These are phyloP conservation scores for Tremellales sp. DNA, from an alignment of 1,284 basidiomycete species.

Conservation along the genomic window DNA sequence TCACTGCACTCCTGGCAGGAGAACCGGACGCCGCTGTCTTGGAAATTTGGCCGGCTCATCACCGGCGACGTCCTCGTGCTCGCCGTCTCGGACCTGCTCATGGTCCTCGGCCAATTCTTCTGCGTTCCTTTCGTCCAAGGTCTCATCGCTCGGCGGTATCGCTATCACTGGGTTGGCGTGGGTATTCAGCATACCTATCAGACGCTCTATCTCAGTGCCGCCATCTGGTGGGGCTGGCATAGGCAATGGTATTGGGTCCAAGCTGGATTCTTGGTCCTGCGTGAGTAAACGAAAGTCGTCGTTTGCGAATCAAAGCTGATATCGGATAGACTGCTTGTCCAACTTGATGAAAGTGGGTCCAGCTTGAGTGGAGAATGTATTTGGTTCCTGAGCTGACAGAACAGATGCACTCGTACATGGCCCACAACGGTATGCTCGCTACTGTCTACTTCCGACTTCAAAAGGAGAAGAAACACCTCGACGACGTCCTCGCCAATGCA, in stretches of 20 bases:
- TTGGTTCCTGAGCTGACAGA: slow-evolving; percentile 6
- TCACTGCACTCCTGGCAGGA: slow-evolving; percentile 70
- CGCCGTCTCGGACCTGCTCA: slow-evolving; percentile 74
- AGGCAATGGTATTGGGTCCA: slow-evolving; percentile 98
- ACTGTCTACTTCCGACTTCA: slow-evolving; percentile 48
- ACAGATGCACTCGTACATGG: slow-evolving; percentile 82
- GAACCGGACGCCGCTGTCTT: slow-evolving; percentile 71
- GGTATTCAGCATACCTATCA: slow-evolving; percentile 75
- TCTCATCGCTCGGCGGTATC: slow-evolving; percentile 69
- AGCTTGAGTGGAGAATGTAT: no score
- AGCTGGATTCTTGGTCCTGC: slow-evolving; percentile 91
- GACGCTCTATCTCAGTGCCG: slow-evolving; percentile 61
- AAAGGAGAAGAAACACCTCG: slow-evolving; percentile 33
- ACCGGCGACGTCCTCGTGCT: slow-evolving; percentile 79
- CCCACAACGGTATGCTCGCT: slow-evolving; percentile 81
- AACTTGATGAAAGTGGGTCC: slow-evolving; percentile 45
- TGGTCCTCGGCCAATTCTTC: slow-evolving; percentile 71
- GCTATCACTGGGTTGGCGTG: slow-evolving; percentile 69
- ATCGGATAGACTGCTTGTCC: slow-evolving; percentile 37
- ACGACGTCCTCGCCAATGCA: slow-evolving; percentile 25
- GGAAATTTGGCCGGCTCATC: slow-evolving; percentile 81
- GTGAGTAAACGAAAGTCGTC: slow-evolving; percentile 23
- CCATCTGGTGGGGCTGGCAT: slow-evolving; percentile 54
- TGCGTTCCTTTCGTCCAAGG: slow-evolving; percentile 77
- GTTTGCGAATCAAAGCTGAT: not conserved